phyloP scores from a whole-genome alignment of 75 land plant species.

The Gnetum montanum region DNA sequence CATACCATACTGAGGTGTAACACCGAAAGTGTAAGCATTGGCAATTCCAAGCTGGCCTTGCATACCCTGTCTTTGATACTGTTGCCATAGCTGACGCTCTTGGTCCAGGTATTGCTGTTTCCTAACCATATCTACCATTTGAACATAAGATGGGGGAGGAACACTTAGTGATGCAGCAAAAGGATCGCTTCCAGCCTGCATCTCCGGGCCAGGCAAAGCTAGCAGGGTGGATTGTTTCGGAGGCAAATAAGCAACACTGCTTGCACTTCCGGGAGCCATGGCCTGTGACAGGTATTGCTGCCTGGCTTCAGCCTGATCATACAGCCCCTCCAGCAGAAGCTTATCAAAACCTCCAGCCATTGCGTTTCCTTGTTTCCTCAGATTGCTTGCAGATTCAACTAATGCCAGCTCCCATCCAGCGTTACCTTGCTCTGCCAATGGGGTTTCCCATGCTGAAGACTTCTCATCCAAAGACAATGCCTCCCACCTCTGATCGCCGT shows the following conservation, averaged over 20 bases:
- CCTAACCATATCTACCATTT: constrained; percentile 79
- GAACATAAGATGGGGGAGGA: constrained; percentile 85
- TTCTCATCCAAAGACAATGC: constrained; percentile 15
- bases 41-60: constrained; percentile 53
- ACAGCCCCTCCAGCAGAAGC: constrained; percentile 74
- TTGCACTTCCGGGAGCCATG: constrained; percentile 63
- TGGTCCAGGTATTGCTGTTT: constrained; percentile 69
- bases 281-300: constrained; percentile 34
- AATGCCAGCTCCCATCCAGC: constrained; percentile 95
- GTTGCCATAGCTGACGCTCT: constrained; percentile 81
- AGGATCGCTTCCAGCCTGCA: constrained; percentile 53
- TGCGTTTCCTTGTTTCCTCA: constrained; percentile 46
- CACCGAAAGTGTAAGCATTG: constrained; percentile 44
- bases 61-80: constrained; percentile 77
- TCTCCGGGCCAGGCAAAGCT: constrained; percentile 76
- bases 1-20: neutral
- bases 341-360: constrained; percentile 73
- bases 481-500: constrained; percentile 29
- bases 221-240: constrained; percentile 29
- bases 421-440: constrained; percentile 42
- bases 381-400: constrained; percentile 66
- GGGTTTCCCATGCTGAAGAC: constrained; percentile 59
- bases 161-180: constrained; percentile 70
- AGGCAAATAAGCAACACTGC: constrained; percentile 68
- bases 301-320: constrained; percentile 61